Evolutionary conservation across 2,329 filamentous ascomycete species (phyloP).

Genomic region (Penicillium janthinellum): DNA sequence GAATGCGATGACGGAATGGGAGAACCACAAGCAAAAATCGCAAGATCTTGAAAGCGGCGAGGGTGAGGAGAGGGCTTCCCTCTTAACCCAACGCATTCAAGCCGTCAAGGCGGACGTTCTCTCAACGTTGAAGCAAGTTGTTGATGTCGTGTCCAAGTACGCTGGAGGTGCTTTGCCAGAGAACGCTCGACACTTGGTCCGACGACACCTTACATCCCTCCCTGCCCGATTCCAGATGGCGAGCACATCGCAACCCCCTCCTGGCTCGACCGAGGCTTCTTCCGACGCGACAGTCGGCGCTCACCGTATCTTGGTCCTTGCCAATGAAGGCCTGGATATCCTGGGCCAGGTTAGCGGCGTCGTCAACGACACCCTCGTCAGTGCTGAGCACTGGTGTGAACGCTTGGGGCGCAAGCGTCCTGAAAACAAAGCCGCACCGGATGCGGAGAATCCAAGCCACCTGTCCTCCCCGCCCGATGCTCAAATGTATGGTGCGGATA

Average conservation of each 20-base stretch:
- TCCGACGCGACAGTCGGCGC: conserved; percentile 60
- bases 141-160: conserved; percentile 83
- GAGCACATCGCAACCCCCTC: conserved; percentile 51
- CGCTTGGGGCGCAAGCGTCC: conserved; percentile 61
- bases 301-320: conserved; percentile 79
- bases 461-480: conserved; percentile 13
- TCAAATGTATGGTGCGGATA: conserved; percentile 30
- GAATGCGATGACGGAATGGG: conserved; percentile 77
- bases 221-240: conserved; percentile 81
- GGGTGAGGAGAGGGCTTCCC: conserved; percentile 25
- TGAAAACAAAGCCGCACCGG: conserved; percentile 27
- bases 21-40: conserved; percentile 46
- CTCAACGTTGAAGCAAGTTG: conserved; percentile 76
- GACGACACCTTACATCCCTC: conserved; percentile 78
- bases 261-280: conserved; percentile 36
- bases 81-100: conserved; percentile 60
- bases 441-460: conserved; percentile 25
- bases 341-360: conserved; percentile 87
- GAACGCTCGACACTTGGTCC: conserved; percentile 81
- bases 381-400: conserved; percentile 90
- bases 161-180: conserved; percentile 89
- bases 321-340: conserved; percentile 90
- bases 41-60: conserved; percentile 30
- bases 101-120: conserved; percentile 71
- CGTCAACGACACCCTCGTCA: conserved; percentile 83